Evolutionary conservation across 192 early-diverging fungal species (phyloP).

Genomic region (Umbelopsis sp.): DNA sequence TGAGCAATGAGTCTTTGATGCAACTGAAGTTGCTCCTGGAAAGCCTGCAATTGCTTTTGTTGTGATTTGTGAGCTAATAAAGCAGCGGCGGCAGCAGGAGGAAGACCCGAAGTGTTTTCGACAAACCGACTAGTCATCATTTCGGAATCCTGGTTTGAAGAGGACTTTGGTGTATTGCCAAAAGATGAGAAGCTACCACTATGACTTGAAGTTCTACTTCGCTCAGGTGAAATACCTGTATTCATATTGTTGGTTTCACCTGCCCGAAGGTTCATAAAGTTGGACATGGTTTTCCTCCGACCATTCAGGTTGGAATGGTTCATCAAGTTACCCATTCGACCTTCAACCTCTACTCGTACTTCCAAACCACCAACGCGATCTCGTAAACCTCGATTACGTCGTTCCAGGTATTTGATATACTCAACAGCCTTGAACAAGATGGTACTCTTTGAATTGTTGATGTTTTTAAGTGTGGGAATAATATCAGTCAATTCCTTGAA

Average conservation of each 20-base stretch:
- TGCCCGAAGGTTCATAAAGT: background rate
- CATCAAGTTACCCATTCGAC: constrained; percentile 17
- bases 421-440: constrained; percentile 72
- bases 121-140: constrained; percentile 12
- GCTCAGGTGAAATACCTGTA: background rate
- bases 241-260: too few relatives aligned
- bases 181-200: constrained; percentile 8
- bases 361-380: constrained; percentile 29
- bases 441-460: constrained; percentile 67
- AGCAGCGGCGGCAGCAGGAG: constrained; percentile 26
- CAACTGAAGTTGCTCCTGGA: constrained; percentile 32
- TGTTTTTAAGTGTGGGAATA: constrained; percentile 76
- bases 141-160: background rate
- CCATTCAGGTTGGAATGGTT: constrained; percentile 5
- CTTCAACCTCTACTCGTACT: constrained; percentile 37
- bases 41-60: constrained; percentile 27
- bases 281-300: constrained; percentile 11
- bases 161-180: background rate
- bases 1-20: constrained; percentile 32
- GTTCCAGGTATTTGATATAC: constrained; percentile 64
- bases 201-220: constrained; percentile 2
- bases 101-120: background rate
- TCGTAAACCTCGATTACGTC: constrained; percentile 47
- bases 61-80: constrained; percentile 35
- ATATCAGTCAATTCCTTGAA: constrained; percentile 90